Evolutionary conservation across 2,329 filamentous ascomycete species (phyloP), one percentile per base, ranked within the genome.

Genomic region (Penicillium nordicum): DNA sequence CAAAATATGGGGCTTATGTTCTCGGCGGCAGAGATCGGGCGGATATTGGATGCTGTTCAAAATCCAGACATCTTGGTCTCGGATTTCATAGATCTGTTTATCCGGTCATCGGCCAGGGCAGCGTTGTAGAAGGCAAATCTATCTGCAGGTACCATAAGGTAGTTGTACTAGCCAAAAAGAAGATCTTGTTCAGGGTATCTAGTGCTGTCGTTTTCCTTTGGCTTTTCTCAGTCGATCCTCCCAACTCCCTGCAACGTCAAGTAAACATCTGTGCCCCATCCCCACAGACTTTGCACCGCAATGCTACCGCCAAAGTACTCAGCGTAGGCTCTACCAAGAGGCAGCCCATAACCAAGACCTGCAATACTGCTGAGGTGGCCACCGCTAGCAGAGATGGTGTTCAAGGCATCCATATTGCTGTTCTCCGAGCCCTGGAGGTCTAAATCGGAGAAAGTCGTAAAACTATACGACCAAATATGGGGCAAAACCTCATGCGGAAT

Each of bases 261-360:
- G 72, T 87, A 88, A 1, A 87, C 84, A 75, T 88, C 85, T 3
- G 84, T 86, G 0, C 86, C 94, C 94, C 94, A 99, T 4, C 94
- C 93, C 79, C 91, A 94, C 45, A 97, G 76, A 71, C 91, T 97
- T 80, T 99, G 93, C n/a, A 99, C 87, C 5, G 87, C 87, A 57
- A 99, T 94, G 3, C 92, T 92, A 0, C 94, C 94, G 2, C 94
- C 94, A 79, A 99, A 99, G 68, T 97, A 99, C 78, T 99, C 93
- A 0, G 94, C 94, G 70, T 99, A 99, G 0, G 94, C 93, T 59
- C 94, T 83, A 51, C 92, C 92, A 23, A 99, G 76, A 1, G 94
- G 94, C 60, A 99, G 72, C 0, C 94, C 94, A 71, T 99, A 99
- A 1, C 94, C 94, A 47, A 99, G 75, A 0, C 94, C 94, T 0